Evolutionary conservation across 106 monocot genomes (phyloP).

Genomic region (Acorus calamus): DNA sequence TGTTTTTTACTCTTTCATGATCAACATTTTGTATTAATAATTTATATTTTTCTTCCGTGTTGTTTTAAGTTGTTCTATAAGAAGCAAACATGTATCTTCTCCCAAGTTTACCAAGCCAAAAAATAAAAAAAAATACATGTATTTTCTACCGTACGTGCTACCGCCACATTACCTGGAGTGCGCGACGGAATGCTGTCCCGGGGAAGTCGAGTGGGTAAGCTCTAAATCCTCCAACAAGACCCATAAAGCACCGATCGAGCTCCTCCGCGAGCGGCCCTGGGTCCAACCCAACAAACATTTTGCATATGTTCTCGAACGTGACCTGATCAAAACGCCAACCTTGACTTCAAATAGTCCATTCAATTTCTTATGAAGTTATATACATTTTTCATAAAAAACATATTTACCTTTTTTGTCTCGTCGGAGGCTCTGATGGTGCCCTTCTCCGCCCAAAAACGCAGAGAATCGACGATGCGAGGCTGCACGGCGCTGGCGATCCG

Average conservation of each 20-base stretch:
- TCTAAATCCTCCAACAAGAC: constrained; percentile 7
- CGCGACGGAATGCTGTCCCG: constrained; percentile 9
- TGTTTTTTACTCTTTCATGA: too few species aligned
- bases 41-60: too few species aligned
- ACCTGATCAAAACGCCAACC: constrained; percentile 3
- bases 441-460: constrained; percentile 14
- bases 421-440: constrained; percentile 12
- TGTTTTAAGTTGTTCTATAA: too few species aligned
- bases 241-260: constrained; percentile 6
- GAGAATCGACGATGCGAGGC: constrained; percentile 7
- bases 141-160: too few species aligned
- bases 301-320: constrained; percentile 20
- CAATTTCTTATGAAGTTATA: too few species aligned
- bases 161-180: constrained; percentile 7
- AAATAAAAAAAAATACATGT: too few species aligned
- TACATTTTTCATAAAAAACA: background rate
- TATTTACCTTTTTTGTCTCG: constrained; percentile 7
- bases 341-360: too few species aligned
- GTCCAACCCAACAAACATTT: constrained; percentile 16
- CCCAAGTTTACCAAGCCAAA: too few species aligned
- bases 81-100: too few species aligned
- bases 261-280: constrained; percentile 7
- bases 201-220: background rate
- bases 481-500: constrained; percentile 9
- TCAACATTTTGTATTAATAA: too few species aligned